A percentile compares a stretch with the other conserved stretches of the same genome.
phyloP scores from a whole-genome alignment of 495 filamentous ascomycete genomes.

The Neurospora intermedia region DNA sequence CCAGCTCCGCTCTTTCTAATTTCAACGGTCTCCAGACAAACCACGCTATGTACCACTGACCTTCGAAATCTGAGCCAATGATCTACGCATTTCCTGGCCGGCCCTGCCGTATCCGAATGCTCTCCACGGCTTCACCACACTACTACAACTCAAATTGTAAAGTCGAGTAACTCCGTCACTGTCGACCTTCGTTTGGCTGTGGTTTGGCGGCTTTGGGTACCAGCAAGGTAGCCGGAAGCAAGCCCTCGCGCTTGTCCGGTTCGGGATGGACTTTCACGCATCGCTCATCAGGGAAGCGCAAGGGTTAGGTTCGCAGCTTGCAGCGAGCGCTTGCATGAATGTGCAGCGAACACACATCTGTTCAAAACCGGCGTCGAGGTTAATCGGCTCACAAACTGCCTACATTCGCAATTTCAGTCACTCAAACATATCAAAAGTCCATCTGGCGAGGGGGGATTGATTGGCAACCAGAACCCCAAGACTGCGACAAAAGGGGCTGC shows the following conservation, averaged over 20 bases:
- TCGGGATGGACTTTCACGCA: not conserved
- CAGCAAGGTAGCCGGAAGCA: not conserved
- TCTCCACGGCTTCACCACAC: not conserved
- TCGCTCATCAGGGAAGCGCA: not conserved
- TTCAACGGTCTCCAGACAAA: not conserved
- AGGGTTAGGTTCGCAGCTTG: not conserved
- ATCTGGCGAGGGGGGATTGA: not conserved
- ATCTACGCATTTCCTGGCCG: not conserved
- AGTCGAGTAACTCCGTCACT: not conserved
- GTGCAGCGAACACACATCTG: not conserved
- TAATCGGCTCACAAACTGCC: not conserved
- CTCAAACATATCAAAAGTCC: not conserved
- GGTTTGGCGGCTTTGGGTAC: not conserved
- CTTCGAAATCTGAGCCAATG: not conserved
- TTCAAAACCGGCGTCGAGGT: not conserved
- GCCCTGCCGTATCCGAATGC: not conserved
- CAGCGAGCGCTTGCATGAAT: not conserved
- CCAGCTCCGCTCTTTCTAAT: not conserved
- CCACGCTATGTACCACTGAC: not conserved
- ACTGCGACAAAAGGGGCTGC: not conserved
- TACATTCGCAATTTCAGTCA: not conserved
- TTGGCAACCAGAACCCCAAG: not conserved
- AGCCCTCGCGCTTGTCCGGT: not conserved
- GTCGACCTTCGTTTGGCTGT: not conserved
- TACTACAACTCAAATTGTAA: not conserved